Evolutionary conservation across 306 rosid species (phyloP).

Genomic region (Pyrus pyrifolia): DNA sequence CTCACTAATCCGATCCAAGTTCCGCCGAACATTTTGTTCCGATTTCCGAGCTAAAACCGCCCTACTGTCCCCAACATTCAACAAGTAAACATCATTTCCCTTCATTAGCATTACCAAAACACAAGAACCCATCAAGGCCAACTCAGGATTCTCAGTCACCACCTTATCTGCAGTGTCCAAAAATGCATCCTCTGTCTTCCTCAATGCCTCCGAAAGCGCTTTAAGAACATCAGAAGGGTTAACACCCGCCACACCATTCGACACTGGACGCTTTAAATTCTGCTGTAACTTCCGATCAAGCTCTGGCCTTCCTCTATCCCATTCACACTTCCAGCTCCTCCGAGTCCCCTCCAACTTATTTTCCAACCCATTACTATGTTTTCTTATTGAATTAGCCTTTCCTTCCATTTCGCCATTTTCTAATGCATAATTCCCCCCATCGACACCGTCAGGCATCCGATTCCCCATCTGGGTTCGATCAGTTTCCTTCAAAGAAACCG

Average conservation of each 20-base stretch:
- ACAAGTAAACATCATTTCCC: conserved; percentile 71
- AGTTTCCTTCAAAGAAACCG: not conserved
- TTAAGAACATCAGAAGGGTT: conserved; percentile 40
- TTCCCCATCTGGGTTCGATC: conserved; percentile 5
- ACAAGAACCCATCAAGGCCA: conserved; percentile 92
- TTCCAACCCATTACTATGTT: not conserved
- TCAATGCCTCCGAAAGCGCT: conserved; percentile 58
- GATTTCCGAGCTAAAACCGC: conserved; percentile 48
- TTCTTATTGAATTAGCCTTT: conserved; percentile 3
- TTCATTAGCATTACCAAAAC: conserved; percentile 84
- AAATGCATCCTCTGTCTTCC: conserved; percentile 53
- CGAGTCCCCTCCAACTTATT: conserved; percentile 13
- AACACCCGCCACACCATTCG: conserved; percentile 11
- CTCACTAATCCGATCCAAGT: conserved; percentile 22
- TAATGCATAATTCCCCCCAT: not conserved
- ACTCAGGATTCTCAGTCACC: conserved; percentile 48
- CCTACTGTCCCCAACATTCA: conserved; percentile 90
- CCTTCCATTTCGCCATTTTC: not conserved
- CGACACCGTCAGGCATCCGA: not conserved
- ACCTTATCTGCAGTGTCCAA: conserved; percentile 40
- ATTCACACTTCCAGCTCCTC: conserved; percentile 32
- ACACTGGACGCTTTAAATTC: not conserved
- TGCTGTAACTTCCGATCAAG: conserved; percentile 11
- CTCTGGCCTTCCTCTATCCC: conserved; percentile 28
- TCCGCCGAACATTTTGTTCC: conserved; percentile 17